Conservation (phyloP, 805 yeast genomes). For the Wickerhamiella azyma region DNA sequence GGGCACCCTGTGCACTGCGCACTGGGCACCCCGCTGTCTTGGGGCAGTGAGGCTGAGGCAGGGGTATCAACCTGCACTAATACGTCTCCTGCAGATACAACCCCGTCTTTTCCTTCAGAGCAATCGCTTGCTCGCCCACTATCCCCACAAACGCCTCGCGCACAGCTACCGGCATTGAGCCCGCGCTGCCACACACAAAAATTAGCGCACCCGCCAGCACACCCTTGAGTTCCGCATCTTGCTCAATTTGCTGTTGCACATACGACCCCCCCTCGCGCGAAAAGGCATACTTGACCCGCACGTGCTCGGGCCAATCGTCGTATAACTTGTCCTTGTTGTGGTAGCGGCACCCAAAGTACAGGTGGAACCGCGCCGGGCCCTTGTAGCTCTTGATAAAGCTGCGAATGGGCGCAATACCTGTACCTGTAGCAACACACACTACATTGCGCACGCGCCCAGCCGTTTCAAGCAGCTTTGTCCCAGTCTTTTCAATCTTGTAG, state of each 20-base stretch:
- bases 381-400: constrained; percentile 34
- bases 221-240: constrained; percentile 38
- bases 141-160: constrained; percentile 63
- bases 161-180: constrained; percentile 85
- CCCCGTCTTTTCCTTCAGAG: constrained; percentile 43
- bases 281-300: constrained; percentile 31
- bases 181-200: constrained; percentile 85
- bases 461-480: constrained; percentile 20
- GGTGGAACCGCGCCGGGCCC: constrained; percentile 27
- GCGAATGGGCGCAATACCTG: constrained; percentile 91
- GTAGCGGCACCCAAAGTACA: constrained; percentile 68
- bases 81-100: constrained; percentile 83
- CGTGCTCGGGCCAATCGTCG: constrained; percentile 34
- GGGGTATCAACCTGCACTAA: too few relatives aligned
- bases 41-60: too few relatives aligned
- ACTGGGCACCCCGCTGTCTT: too few relatives aligned
- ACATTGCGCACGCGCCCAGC: constrained; percentile 34
- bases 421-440: constrained; percentile 80
- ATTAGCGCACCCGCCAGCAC: constrained; percentile 45
- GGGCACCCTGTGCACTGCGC: too few relatives aligned
- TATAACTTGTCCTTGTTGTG: constrained; percentile 57
- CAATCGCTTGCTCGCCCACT: constrained; percentile 37
- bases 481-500: constrained; percentile 30
- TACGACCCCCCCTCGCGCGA: constrained; percentile 42
- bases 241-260: constrained; percentile 63